Evolutionary conservation across 2,329 filamentous ascomycete genomes (phyloP).

Genomic region (Colletotrichum limetticola): DNA sequence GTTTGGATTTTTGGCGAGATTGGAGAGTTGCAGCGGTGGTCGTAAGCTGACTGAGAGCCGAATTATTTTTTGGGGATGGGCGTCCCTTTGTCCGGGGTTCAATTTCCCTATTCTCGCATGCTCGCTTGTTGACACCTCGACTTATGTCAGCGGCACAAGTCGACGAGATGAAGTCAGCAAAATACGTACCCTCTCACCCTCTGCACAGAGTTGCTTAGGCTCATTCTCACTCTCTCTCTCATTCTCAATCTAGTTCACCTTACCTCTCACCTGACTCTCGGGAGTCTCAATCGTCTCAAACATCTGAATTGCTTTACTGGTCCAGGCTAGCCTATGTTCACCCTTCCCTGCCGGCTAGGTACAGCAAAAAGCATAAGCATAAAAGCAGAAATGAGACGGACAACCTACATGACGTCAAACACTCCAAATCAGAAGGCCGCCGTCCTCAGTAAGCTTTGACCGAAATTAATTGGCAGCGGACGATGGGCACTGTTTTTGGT

Average conservation of each 20-base stretch:
- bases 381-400: slow-evolving; percentile 27
- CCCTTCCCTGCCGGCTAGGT: slow-evolving; percentile 1
- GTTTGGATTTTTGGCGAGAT: slow-evolving; percentile 7
- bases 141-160: neutral
- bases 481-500: slow-evolving; percentile 6
- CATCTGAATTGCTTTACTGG: neutral
- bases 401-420: slow-evolving; percentile 21
- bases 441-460: neutral
- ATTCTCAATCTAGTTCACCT: neutral
- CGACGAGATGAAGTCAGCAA: neutral
- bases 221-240: neutral
- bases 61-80: slow-evolving; percentile 18
- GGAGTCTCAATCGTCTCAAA: neutral
- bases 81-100: neutral
- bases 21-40: slow-evolving; percentile 2
- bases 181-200: neutral
- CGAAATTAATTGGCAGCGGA: slow-evolving; percentile 12
- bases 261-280: neutral
- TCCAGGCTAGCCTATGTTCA: neutral
- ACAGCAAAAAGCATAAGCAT: slow-evolving; percentile 18
- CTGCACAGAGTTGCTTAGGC: too few relatives aligned
- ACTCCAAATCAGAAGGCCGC: slow-evolving; percentile 3
- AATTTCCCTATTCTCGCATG: neutral
- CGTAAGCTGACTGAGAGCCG: slow-evolving; percentile 2
- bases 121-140: neutral